These are phyloP conservation scores for Vigna mungo DNA, from an alignment of 306 rosid species.

Conservation along the genomic window DNA sequence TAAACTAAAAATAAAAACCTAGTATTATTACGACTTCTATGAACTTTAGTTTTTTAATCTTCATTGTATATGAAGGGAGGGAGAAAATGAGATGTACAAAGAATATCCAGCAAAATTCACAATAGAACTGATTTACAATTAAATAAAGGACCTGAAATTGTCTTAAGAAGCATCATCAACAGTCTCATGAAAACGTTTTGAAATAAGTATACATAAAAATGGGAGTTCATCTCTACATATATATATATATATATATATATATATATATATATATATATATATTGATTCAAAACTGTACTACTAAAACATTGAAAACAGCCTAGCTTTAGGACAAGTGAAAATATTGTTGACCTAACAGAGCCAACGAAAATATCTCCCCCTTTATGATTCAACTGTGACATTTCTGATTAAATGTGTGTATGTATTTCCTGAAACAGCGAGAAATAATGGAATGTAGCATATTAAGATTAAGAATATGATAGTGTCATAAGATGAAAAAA, in stretches of 20 bases:
- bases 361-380: constrained; percentile 3
- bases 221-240: constrained; percentile 13
- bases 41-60: background rate
- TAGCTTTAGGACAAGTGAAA: constrained; percentile 34
- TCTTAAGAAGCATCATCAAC: constrained; percentile 32
- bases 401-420: constrained; percentile 35
- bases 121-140: constrained; percentile 42
- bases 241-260: too few relatives aligned
- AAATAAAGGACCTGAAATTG: constrained; percentile 34
- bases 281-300: constrained; percentile 36
- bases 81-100: background rate
- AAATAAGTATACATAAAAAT: constrained; percentile 31
- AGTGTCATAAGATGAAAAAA: constrained; percentile 18
- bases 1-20: background rate
- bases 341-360: constrained; percentile 25
- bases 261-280: background rate
- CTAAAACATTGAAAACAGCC: constrained; percentile 35
- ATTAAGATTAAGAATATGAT: constrained; percentile 17
- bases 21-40: background rate
- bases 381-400: constrained; percentile 34
- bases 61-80: background rate
- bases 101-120: constrained; percentile 34
- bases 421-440: constrained; percentile 46
- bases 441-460: constrained; percentile 12
- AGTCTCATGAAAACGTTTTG: constrained; percentile 3